Conservation (phyloP, 1,139 yeast species). For the Geotrichum candidum region DNA sequence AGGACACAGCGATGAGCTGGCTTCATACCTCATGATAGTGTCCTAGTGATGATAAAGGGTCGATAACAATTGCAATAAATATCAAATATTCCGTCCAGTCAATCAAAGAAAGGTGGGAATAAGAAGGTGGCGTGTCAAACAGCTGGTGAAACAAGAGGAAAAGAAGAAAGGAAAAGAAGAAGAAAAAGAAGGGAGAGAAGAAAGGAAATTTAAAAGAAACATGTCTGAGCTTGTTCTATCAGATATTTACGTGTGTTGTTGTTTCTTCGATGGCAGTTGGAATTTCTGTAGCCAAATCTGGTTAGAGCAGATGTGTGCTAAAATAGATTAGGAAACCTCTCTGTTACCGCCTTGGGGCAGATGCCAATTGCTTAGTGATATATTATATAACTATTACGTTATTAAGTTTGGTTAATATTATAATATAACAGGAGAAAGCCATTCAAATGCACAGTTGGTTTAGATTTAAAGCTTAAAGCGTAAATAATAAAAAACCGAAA, state of each 20-base stretch:
- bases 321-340: background rate
- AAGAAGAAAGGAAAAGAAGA: background rate
- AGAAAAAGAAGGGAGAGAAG: background rate
- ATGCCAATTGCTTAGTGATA: background rate
- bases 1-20: background rate
- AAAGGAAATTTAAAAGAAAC: background rate
- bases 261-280: background rate
- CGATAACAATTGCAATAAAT: background rate
- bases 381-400: background rate
- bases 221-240: background rate
- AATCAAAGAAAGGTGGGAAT: background rate
- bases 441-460: too few relatives aligned
- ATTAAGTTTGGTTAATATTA: background rate
- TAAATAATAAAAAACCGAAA: too few relatives aligned
- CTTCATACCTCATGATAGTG: background rate
- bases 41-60: background rate
- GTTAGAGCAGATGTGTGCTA: background rate
- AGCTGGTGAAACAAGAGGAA: background rate
- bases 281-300: background rate
- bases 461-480: too few relatives aligned
- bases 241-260: background rate
- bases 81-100: background rate
- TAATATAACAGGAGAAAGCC: too few relatives aligned
- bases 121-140: background rate
- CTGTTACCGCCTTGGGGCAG: background rate